phyloP scores from a whole-genome alignment of 306 rosid genomes.

The Chamaecrista fasciculata region DNA sequence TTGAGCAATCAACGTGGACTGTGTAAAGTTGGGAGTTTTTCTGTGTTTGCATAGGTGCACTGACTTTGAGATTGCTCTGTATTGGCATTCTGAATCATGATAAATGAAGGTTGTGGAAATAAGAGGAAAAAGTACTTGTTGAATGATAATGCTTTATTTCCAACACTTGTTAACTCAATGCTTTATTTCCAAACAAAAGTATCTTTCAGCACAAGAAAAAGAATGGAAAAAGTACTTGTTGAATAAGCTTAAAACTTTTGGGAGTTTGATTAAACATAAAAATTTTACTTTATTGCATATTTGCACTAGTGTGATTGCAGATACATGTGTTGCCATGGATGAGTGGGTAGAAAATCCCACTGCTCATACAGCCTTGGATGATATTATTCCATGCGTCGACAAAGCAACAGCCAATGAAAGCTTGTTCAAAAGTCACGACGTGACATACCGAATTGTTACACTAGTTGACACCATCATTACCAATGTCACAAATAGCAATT shows the following conservation, averaged over 20 bases:
- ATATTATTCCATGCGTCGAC: conserved; percentile 76
- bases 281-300: background rate
- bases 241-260: background rate
- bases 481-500: conserved; percentile 31
- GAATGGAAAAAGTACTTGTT: background rate
- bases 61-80: background rate
- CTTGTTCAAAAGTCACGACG: conserved; percentile 39
- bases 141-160: too few relatives aligned
- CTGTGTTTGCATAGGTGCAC: too few relatives aligned
- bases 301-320: conserved; percentile 54
- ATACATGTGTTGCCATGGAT: conserved; percentile 80
- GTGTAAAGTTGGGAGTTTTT: too few relatives aligned
- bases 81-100: background rate
- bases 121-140: background rate
- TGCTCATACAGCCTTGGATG: conserved; percentile 74
- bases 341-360: conserved; percentile 79
- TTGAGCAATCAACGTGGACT: background rate
- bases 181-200: background rate
- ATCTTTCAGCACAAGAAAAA: background rate
- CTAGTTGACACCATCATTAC: conserved; percentile 39
- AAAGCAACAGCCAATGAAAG: conserved; percentile 50
- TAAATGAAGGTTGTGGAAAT: background rate
- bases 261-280: background rate
- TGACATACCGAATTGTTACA: conserved; percentile 35
- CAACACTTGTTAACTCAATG: background rate